Conservation (phyloP, 225 moss, liverwort and hornwort genomes). For the Pseudoscleropodium purum region DNA sequence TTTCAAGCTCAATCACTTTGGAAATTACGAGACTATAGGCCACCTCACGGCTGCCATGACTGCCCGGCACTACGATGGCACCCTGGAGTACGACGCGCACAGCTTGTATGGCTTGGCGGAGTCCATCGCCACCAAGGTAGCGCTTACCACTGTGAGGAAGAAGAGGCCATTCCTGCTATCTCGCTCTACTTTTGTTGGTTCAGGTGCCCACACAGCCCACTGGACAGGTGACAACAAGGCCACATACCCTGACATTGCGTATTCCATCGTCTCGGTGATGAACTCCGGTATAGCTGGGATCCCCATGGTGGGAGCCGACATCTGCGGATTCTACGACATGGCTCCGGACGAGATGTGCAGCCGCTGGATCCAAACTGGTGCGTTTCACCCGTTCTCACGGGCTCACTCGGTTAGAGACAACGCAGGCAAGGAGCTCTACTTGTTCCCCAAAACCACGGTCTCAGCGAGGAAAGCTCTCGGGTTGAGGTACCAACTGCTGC, state of each 20-base stretch:
- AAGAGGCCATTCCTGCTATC: conserved; percentile 70
- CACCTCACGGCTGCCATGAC: conserved; percentile 49
- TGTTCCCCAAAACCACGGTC: conserved; percentile 32
- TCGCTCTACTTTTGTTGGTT: conserved; percentile 67
- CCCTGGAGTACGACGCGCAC: conserved; percentile 65
- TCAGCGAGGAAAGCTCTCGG: conserved; percentile 39
- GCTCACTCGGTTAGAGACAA: conserved; percentile 46
- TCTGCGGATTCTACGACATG: conserved; percentile 67
- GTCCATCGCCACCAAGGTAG: conserved; percentile 50
- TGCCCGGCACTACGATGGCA: conserved; percentile 47
- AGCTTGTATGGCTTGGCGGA: conserved; percentile 68
- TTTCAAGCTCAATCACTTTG: conserved; percentile 46
- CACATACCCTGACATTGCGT: conserved; percentile 44
- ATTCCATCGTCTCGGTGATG: conserved; percentile 53
- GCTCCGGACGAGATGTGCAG: conserved; percentile 60
- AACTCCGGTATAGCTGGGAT: conserved; percentile 64
- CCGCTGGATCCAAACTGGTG: conserved; percentile 76
- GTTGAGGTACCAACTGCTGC: conserved; percentile 54
- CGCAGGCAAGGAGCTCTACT: conserved; percentile 52
- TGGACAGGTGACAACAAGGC: conserved; percentile 94
- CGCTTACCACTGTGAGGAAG: conserved; percentile 22
- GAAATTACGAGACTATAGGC: conserved; percentile 8
- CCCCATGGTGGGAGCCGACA: conserved; percentile 80
- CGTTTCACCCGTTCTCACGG: conserved; percentile 78
- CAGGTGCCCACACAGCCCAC: conserved; percentile 61